These are phyloP conservation scores for Boehmeria nivea DNA, from an alignment of 306 rosid genomes.

Conservation along the genomic window DNA sequence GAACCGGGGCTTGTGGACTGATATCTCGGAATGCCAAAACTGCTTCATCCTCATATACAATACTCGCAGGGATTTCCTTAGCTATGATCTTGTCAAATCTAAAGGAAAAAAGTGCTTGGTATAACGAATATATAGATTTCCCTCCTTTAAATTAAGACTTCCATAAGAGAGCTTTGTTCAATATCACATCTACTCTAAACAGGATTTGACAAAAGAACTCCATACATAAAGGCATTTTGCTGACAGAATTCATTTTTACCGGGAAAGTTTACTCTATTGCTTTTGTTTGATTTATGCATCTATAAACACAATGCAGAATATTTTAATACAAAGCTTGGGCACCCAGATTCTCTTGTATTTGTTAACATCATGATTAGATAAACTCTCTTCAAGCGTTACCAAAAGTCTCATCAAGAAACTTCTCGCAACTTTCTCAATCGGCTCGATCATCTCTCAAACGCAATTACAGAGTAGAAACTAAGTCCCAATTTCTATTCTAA, in stretches of 20 bases:
- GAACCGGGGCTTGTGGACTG: constrained; percentile 87
- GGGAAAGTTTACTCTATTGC: no score
- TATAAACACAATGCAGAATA: no score
- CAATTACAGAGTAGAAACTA: background rate
- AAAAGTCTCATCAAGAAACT: background rate
- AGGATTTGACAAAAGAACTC: background rate
- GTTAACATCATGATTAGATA: background rate
- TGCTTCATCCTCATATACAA: constrained; percentile 69
- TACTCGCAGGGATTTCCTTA: constrained; percentile 82
- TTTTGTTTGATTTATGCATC: no score
- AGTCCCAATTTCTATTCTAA: background rate
- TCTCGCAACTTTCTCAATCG: background rate
- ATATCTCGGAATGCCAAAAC: constrained; percentile 83
- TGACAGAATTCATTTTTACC: no score
- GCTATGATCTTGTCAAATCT: constrained; percentile 90
- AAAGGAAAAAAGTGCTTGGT: background rate
- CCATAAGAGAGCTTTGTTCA: background rate
- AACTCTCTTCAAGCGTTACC: background rate
- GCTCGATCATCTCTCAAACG: background rate
- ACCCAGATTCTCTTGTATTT: no score
- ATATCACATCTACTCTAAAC: no score
- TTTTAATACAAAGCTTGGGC: no score
- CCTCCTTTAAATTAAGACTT: background rate
- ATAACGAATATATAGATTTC: background rate
- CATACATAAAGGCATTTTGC: background rate